These are phyloP conservation scores for Aciculosporium take DNA, from an alignment of 2,329 filamentous ascomycete genomes.

Conservation along the genomic window DNA sequence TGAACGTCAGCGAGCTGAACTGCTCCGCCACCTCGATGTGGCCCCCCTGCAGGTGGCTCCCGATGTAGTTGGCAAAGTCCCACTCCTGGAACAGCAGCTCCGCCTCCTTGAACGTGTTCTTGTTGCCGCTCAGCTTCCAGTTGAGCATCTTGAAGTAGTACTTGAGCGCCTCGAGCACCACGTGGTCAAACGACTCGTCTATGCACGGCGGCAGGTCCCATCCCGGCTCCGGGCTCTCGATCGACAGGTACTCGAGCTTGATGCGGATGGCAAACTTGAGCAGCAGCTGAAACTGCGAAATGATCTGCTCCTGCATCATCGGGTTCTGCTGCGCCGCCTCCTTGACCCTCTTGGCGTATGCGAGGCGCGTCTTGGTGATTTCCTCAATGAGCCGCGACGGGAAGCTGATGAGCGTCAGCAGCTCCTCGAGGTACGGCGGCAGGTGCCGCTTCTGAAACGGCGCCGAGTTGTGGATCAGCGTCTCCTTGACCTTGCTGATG, in stretches of 20 bases:
- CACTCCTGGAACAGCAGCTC: conserved; percentile 96
- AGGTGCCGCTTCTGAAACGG: conserved; percentile 80
- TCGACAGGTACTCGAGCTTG: conserved; percentile 73
- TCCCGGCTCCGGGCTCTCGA: conserved; percentile 74
- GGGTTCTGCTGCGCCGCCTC: conserved; percentile 83
- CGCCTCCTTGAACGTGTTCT: conserved; percentile 98
- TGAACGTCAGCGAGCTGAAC: conserved; percentile 86
- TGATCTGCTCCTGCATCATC: conserved; percentile 96
- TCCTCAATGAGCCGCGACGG: conserved; percentile 91
- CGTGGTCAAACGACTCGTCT: conserved; percentile 87
- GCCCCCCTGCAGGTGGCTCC: conserved; percentile 77
- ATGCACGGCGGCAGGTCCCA: conserved; percentile 96
- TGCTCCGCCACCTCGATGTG: conserved; percentile 96
- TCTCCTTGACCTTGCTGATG: conserved; percentile 86
- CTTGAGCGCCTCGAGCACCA: conserved; percentile 82
- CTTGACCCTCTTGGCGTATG: conserved; percentile 89
- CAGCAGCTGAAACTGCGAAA: conserved; percentile 85
- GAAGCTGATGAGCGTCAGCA: conserved; percentile 93
- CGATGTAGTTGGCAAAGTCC: conserved; percentile 92
- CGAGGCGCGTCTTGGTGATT: conserved; percentile 81
- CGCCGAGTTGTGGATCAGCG: conserved; percentile 72
- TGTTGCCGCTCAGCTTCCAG: conserved; percentile 94
- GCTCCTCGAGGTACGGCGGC: conserved; percentile 90
- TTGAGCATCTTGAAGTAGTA: conserved; percentile 99
- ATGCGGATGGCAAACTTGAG: conserved; percentile 84